phyloP scores from a whole-genome alignment of 805 yeast genomes.

The Ogataea ganodermae region DNA sequence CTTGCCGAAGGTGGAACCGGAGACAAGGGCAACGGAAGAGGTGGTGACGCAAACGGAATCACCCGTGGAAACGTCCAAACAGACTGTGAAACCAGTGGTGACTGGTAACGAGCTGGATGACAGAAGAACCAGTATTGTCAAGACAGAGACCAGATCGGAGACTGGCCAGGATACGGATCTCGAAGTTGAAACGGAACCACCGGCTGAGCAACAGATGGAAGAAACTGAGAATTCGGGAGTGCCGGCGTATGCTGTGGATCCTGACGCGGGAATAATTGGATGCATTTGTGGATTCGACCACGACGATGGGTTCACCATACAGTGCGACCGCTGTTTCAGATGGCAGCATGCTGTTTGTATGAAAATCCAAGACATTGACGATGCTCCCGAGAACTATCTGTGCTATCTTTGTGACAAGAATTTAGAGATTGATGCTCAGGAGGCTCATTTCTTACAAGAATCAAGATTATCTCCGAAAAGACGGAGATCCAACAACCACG shows the following conservation, averaged over 20 bases:
- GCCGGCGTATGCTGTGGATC: constrained; percentile 63
- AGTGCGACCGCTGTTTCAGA: constrained; percentile 87
- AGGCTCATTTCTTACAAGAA: constrained; percentile 38
- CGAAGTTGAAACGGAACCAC: neutral
- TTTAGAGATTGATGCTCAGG: constrained; percentile 44
- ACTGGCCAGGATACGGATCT: constrained; percentile 8
- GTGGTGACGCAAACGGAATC: neutral
- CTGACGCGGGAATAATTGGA: constrained; percentile 83
- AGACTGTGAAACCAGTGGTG: neutral
- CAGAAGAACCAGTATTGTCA: neutral
- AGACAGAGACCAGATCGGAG: constrained; percentile 4
- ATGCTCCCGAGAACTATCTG: constrained; percentile 79
- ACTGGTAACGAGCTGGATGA: neutral
- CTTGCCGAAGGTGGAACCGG: neutral
- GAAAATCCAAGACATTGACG: constrained; percentile 67
- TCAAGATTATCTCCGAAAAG: constrained; percentile 36
- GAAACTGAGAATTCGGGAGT: neutral
- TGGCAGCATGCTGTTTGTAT: constrained; percentile 97
- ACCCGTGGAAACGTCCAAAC: neutral
- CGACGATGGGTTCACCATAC: constrained; percentile 92
- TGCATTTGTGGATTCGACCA: constrained; percentile 87
- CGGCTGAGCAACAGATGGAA: neutral
- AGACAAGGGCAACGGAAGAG: neutral
- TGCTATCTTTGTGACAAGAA: constrained; percentile 72
- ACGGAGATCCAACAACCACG: constrained; percentile 26